Percentiles rank a stretch among this genome's conserved stretches.
Conservation (phyloP, 352 stramenopile genomes). For the Phytophthora megakarya region DNA sequence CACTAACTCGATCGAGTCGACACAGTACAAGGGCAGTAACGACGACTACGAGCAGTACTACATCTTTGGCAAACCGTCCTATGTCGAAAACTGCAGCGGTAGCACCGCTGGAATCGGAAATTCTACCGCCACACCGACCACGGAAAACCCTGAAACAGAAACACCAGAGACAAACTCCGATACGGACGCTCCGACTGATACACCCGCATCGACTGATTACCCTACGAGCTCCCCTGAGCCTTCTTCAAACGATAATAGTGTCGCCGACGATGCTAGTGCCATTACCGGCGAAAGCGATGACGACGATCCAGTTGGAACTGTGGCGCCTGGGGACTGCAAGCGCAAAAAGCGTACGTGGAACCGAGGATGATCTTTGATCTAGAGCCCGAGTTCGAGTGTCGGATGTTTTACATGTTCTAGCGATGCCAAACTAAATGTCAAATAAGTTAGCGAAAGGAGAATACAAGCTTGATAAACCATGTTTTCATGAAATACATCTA, state of each 20-base stretch:
- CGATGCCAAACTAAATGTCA: too few species aligned
- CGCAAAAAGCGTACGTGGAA: constrained; percentile 13
- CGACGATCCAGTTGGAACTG: constrained; percentile 9
- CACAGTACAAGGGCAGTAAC: constrained; percentile 52
- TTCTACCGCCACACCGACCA: constrained; percentile 4
- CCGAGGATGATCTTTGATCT: constrained; percentile 3
- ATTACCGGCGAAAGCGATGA: not conserved
- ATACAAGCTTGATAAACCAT: not conserved
- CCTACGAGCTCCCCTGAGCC: not conserved
- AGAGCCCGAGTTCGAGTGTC: too few species aligned
- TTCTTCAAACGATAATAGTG: constrained; percentile 12
- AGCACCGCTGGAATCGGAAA: constrained; percentile 16
- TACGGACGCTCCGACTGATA: constrained; percentile 1
- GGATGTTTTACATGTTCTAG: too few species aligned
- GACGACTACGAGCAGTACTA: constrained; percentile 53
- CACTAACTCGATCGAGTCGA: constrained; percentile 50
- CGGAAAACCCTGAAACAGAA: constrained; percentile 1
- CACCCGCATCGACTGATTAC: constrained; percentile 5
- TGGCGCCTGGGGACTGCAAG: constrained; percentile 20
- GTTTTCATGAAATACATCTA: constrained; percentile 15
- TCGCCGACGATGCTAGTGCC: constrained; percentile 7
- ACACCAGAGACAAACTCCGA: not conserved
- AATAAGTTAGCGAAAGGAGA: too few species aligned
- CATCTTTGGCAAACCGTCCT: constrained; percentile 50
- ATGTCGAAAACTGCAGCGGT: constrained; percentile 48